phyloP scores from a whole-genome alignment of 2,329 filamentous ascomycete genomes.

The Colletotrichum lupini region DNA sequence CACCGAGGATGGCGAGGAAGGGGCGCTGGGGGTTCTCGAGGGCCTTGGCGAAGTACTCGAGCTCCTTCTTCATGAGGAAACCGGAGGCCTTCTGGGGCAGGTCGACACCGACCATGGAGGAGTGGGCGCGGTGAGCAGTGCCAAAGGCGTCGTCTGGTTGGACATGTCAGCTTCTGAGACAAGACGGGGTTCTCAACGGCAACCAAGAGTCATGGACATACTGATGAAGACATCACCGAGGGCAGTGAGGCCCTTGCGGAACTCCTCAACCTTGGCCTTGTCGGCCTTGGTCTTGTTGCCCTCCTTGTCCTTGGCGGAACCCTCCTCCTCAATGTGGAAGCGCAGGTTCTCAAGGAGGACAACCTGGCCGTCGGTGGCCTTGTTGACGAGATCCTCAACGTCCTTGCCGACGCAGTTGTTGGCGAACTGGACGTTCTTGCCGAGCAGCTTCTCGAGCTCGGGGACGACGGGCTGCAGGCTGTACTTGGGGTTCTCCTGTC shows the following conservation, averaged over 20 bases:
- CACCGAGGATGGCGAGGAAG: slow-evolving; percentile 98
- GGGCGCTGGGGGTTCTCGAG: slow-evolving; percentile 93
- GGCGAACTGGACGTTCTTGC: slow-evolving; percentile 86
- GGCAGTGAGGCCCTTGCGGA: slow-evolving; percentile 94
- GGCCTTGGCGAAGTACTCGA: slow-evolving; percentile 98
- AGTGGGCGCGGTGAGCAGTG: slow-evolving; percentile 97
- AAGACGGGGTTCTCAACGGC: neutral
- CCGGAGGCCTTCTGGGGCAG: slow-evolving; percentile 97
- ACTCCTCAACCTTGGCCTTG: slow-evolving; percentile 89
- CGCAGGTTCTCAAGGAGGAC: slow-evolving; percentile 97
- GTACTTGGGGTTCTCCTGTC: slow-evolving; percentile 91
- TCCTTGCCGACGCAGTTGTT: slow-evolving; percentile 91
- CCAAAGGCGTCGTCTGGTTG: slow-evolving; percentile 92
- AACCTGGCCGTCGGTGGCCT: slow-evolving; percentile 82
- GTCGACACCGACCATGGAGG: slow-evolving; percentile 97
- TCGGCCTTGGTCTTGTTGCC: slow-evolving; percentile 99
- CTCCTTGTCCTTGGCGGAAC: slow-evolving; percentile 90
- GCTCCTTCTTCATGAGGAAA: slow-evolving; percentile 99
- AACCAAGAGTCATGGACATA: slow-evolving; percentile 57
- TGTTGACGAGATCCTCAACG: slow-evolving; percentile 89
- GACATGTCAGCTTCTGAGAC: neutral
- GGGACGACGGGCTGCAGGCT: slow-evolving; percentile 91
- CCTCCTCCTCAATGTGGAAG: slow-evolving; percentile 98
- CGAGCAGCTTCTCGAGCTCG: slow-evolving; percentile 90
- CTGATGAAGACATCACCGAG: slow-evolving; percentile 97